Percentiles rank a stretch among this genome's conserved stretches.
Evolutionary conservation across 2,329 filamentous ascomycete genomes (phyloP).

Genomic region (Pseudocercospora eumusae): DNA sequence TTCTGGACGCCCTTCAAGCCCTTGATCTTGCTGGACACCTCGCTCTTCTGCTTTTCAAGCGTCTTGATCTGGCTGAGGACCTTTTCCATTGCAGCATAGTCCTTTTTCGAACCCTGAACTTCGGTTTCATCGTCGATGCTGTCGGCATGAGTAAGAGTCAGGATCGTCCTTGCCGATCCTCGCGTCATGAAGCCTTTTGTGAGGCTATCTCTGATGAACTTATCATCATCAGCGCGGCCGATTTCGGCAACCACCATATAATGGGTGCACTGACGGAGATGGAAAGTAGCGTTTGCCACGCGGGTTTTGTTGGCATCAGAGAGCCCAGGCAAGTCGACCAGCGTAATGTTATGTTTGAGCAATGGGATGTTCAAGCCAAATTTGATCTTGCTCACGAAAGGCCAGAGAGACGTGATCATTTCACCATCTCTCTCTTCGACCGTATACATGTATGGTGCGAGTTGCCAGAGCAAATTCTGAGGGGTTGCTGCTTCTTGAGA

Average conservation of each 20-base stretch:
- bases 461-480: constrained; percentile 16
- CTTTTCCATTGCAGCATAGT: constrained; percentile 2
- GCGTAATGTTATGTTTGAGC: constrained; percentile 21
- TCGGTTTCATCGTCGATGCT: constrained; percentile 20
- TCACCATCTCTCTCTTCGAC: constrained; percentile 14
- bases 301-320: constrained; percentile 27
- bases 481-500: constrained; percentile 18
- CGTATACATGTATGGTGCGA: constrained; percentile 20
- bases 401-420: constrained; percentile 20
- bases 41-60: neutral
- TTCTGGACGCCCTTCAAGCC: neutral
- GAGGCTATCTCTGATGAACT: constrained; percentile 14
- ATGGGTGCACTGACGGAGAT: constrained; percentile 23
- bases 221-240: constrained; percentile 22
- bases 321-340: constrained; percentile 29
- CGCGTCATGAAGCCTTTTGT: constrained; percentile 4
- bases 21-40: neutral
- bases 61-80: constrained; percentile 1
- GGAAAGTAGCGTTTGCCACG: constrained; percentile 10
- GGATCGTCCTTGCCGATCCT: constrained; percentile 17
- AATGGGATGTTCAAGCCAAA: constrained; percentile 26
- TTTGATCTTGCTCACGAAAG: constrained; percentile 26
- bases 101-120: constrained; percentile 4
- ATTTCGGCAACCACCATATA: constrained; percentile 21
- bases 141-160: constrained; percentile 22